Conservation (phyloP, 179 eudicot genomes). For the Amaranthus tricolor region DNA sequence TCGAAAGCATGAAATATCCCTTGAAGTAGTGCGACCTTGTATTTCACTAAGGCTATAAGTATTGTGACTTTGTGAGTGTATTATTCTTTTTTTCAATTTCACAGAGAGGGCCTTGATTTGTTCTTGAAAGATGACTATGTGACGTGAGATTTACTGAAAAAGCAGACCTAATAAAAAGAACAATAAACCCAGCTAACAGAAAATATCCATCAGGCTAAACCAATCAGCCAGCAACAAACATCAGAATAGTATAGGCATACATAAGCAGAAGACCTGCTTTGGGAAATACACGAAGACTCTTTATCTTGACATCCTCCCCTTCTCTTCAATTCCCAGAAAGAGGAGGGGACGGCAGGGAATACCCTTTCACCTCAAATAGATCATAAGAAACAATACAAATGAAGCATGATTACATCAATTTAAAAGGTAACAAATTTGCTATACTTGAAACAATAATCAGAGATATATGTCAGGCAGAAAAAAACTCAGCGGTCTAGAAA, state of each 20-base stretch:
- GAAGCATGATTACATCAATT: constrained; percentile 1
- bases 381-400: not conserved
- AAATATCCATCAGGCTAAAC: not conserved
- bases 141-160: too few species aligned
- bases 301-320: not conserved
- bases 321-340: not conserved
- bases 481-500: not conserved
- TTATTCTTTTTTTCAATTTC: too few species aligned
- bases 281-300: not conserved
- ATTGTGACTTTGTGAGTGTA: too few species aligned
- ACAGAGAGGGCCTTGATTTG: too few species aligned
- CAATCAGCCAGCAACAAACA: not conserved
- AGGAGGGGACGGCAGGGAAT: not conserved
- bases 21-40: too few species aligned
- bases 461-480: constrained; percentile 10
- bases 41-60: too few species aligned
- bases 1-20: too few species aligned
- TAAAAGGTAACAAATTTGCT: constrained; percentile 7
- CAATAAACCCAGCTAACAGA: not conserved
- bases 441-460: constrained; percentile 15
- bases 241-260: not conserved
- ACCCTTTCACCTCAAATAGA: not conserved
- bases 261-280: not conserved
- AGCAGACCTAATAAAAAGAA: too few species aligned
- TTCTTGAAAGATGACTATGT: too few species aligned